Conservation (phyloP, 176 grass and related monocot genomes). For the Guadua angustifolia region DNA sequence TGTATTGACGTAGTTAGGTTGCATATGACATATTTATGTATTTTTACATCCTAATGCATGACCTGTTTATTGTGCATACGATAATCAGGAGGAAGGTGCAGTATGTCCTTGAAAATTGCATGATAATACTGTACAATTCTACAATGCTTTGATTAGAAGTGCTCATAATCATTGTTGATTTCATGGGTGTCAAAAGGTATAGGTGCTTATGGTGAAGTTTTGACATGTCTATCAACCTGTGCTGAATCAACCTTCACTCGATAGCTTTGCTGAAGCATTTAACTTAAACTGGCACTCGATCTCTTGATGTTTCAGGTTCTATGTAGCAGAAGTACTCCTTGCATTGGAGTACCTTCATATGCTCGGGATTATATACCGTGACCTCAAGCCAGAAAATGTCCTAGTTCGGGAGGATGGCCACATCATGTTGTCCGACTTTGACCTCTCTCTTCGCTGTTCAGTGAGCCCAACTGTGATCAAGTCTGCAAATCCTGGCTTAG, state of each 20-base stretch:
- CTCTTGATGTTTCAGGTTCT: conserved; percentile 72
- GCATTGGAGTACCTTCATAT: conserved; percentile 90
- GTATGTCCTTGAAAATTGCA: background rate
- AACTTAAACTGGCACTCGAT: background rate
- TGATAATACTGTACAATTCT: background rate
- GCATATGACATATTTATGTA: background rate
- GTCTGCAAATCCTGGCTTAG: conserved; percentile 65
- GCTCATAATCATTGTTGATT: conserved; percentile 4
- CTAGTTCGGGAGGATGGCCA: conserved; percentile 86
- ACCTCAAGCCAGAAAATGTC: conserved; percentile 95
- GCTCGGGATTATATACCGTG: conserved; percentile 95
- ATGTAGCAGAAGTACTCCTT: conserved; percentile 85
- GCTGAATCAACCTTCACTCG: conserved; percentile 16
- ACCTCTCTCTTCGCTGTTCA: conserved; percentile 80
- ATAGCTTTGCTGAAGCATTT: conserved; percentile 9
- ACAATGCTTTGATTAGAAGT: background rate
- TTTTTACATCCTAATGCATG: background rate
- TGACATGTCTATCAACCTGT: background rate
- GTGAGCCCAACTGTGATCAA: conserved; percentile 69
- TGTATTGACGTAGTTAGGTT: background rate
- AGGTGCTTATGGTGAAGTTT: background rate
- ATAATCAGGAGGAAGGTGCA: background rate
- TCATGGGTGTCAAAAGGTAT: background rate
- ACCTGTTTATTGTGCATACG: background rate
- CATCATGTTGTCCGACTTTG: conserved; percentile 93